Evolutionary conservation across 2,329 filamentous ascomycete species (phyloP), one percentile per base, ranked within the genome.

Genomic region (Penicillium nordicum): DNA sequence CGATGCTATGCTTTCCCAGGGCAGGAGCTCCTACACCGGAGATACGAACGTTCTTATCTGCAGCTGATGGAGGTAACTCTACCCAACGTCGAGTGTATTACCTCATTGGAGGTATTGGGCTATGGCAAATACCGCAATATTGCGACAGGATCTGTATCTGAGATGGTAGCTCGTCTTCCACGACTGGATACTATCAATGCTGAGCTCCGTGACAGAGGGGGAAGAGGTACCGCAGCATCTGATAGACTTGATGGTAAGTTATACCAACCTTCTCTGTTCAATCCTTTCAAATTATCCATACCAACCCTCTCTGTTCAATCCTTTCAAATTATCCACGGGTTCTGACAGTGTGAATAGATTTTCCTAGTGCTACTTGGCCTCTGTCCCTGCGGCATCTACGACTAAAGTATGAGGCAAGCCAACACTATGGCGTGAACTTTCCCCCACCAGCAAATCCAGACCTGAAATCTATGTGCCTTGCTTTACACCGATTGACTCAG

Each of bases 401-500:
- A 2, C 36, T 53, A 1, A 7, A 14, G 23, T 47, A 14, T 2
- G 9, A 10, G 27, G 12, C n/a, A 34, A 34, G 2, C 8, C 18
- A 12, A 34, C 11, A 0, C 14, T 12, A 11, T 8, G 5, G 2
- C 8, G 9, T n/a, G 5, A 9, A 10, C 5, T 10, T 5, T 10
- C 3, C 25, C 18, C 3, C 18, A 1, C 18, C 9, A 25, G 34
- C 41, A 8, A 21, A 7, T 1, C 11, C 27, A 25, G 16, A 14
- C 5, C 27, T 14, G 1, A 27, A 47, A 9, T 14, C 9, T n/a
- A 11, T 25, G 4, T 40, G 36, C 14, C 42, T 40, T 53, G 34
- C 42, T 18, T 40, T 53, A 10, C 14, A 47, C 23, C 18, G 25
- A 16, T 14, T 53, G 5, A 40, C 36, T n/a, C 50, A 53, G 27